Percentiles rank a stretch among this genome's conserved stretches.
phyloP scores from a whole-genome alignment of 768 basidiomycete species.

The Termitomyces sp. region DNA sequence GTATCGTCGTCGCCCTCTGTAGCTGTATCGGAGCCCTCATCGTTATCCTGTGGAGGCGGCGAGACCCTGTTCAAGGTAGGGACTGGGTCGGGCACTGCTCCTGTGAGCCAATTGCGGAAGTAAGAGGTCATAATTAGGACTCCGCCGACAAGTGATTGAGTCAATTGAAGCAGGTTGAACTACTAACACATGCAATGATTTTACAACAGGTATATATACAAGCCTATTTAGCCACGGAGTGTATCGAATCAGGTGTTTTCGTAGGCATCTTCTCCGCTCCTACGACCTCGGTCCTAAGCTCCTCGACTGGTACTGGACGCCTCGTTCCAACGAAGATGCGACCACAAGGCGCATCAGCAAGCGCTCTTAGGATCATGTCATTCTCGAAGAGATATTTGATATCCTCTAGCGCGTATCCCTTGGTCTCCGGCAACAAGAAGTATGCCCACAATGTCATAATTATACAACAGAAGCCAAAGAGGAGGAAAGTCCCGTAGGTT shows the following conservation, averaged over 20 bases:
- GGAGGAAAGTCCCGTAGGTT: slow-evolving; percentile 36
- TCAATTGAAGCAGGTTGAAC: too few relatives aligned
- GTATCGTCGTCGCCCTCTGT: slow-evolving; percentile 45
- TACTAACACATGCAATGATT: background rate
- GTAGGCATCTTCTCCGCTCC: background rate
- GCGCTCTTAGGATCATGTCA: slow-evolving; percentile 29
- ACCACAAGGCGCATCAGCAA: slow-evolving; percentile 40
- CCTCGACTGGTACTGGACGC: slow-evolving; percentile 22
- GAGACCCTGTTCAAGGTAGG: slow-evolving; percentile 36
- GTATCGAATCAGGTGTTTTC: background rate
- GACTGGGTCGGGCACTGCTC: slow-evolving; percentile 25
- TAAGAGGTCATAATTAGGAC: slow-evolving; percentile 48
- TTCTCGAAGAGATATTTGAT: slow-evolving; percentile 41
- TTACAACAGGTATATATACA: background rate
- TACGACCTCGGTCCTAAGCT: slow-evolving; percentile 11
- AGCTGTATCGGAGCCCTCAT: slow-evolving; percentile 27
- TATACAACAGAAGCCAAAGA: slow-evolving; percentile 39
- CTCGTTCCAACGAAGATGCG: slow-evolving; percentile 27
- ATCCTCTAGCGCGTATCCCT: slow-evolving; percentile 42
- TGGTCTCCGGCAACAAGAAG: slow-evolving; percentile 45
- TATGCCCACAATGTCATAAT: slow-evolving; percentile 41
- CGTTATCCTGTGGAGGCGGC: slow-evolving; percentile 43
- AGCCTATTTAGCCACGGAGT: background rate
- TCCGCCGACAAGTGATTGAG: background rate
- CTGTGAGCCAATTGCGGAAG: slow-evolving; percentile 55